A percentile compares a stretch with the other conserved stretches of the same genome.
Conservation (phyloP, 345 rosid genomes). For the Mangifera indica region DNA sequence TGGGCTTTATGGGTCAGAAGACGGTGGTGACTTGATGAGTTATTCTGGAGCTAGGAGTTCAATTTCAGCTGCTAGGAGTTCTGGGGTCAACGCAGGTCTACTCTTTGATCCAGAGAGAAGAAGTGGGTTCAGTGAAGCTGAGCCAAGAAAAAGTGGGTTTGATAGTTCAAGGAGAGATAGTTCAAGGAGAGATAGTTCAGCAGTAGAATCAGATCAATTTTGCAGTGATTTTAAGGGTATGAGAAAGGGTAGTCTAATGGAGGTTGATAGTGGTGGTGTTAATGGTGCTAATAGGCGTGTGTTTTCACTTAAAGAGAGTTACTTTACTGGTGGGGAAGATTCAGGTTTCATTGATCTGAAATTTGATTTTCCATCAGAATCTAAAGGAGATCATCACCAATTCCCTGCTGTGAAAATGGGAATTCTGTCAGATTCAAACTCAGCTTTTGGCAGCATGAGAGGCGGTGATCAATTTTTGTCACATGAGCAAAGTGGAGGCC, state of each 20-base stretch:
- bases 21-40: constrained; percentile 49
- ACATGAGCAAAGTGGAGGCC: constrained; percentile 33
- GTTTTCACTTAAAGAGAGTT: constrained; percentile 70
- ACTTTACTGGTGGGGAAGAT: constrained; percentile 69
- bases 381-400: constrained; percentile 26
- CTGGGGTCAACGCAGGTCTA: constrained; percentile 67
- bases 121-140: constrained; percentile 75
- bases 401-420: constrained; percentile 30
- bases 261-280: constrained; percentile 13
- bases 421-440: constrained; percentile 32
- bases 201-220: constrained; percentile 30
- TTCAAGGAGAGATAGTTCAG: constrained; percentile 29
- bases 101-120: constrained; percentile 70
- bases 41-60: constrained; percentile 63
- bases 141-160: constrained; percentile 53
- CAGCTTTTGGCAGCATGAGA: constrained; percentile 62
- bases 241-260: constrained; percentile 24
- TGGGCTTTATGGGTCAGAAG: constrained; percentile 69
- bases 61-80: constrained; percentile 80
- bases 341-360: constrained; percentile 86
- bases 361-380: constrained; percentile 59
- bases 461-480: constrained; percentile 34
- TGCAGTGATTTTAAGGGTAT: constrained; percentile 13
- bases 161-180: constrained; percentile 38
- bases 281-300: constrained; percentile 48